Evolutionary conservation across 2,329 filamentous ascomycete species (phyloP), one percentile per base, ranked within the genome.

Genomic region (Torrubiellomyces zombiae): DNA sequence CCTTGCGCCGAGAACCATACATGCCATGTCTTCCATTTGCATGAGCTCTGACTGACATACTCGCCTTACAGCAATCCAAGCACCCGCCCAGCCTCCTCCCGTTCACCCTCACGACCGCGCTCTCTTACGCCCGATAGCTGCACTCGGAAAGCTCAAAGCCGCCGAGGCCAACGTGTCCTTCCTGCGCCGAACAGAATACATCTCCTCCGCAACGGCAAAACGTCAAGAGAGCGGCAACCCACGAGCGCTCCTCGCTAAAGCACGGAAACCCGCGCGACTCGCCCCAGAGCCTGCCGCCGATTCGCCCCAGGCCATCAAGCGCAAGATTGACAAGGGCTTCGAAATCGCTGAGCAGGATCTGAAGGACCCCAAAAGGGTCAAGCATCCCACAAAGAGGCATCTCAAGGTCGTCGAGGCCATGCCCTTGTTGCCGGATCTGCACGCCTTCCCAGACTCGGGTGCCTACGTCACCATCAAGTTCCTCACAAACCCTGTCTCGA

Each of bases 181-280:
- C 65, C 67, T 98, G 38, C 81, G 89, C 29, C 73, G 86, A 42
- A 95, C 89, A 28, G 89, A 98, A 51, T 95, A 95, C 55, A 94
- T 93, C 43, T 80, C 79, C 8, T 68, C 66, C 4, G 54, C 57
- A 13, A 56, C 55, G 16, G 45, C 57, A 5, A 70, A 68, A 42
- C 63, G 63, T 32, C 38, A 42, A 23, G 47, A 53, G 9, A 56
- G 56, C 16, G 49, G 63, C 24, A 54, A 63, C 18, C 47, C 57
- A 40, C 45, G 43, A 27, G 47, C 39, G 12, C 38, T 48, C 14
- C 34, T 53, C 15, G 32, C 48, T 20, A 50, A 48, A 28, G 39
- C 45, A 23, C 44, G 44, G 28, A 44, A 38, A 24, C 36, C 38
- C 5, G 34, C 35, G 38, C 54, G 58, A 13, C 53, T 52, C 17